Evolutionary conservation across 768 basidiomycete genomes (phyloP).

Genomic region (Cystofilobasidium capitatum): DNA sequence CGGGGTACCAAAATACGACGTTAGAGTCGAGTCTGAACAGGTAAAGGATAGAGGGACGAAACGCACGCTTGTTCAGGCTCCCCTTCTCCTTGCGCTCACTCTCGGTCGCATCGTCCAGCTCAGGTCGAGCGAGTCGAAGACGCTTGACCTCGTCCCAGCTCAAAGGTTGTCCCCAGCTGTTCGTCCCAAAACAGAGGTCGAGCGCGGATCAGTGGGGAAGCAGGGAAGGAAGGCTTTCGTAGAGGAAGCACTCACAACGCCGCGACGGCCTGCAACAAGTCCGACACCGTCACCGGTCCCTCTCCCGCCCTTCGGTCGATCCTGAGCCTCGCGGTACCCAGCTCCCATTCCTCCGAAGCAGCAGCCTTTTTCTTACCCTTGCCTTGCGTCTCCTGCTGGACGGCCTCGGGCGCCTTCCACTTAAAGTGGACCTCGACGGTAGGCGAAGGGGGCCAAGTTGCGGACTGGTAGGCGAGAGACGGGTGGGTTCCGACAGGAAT

Average conservation of each 20-base stretch:
- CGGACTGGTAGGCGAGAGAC: background rate
- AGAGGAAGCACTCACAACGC: background rate
- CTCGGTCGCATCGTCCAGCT: background rate
- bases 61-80: conserved; percentile 7
- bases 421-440: background rate
- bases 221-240: background rate
- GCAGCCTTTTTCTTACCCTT: background rate
- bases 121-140: background rate
- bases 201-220: background rate
- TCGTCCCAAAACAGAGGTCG: too few relatives aligned
- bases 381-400: background rate
- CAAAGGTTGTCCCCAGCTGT: background rate
- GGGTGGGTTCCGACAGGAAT: background rate
- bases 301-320: background rate
- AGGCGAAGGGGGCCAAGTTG: background rate
- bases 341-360: background rate
- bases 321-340: background rate
- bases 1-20: background rate
- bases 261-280: background rate
- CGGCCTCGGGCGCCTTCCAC: background rate
- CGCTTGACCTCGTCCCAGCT: background rate
- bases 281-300: background rate
- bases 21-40: background rate
- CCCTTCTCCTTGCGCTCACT: background rate
- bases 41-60: background rate